phyloP scores from a whole-genome alignment of 2,329 filamentous ascomycete genomes.

The Harringtonia aguacate region DNA sequence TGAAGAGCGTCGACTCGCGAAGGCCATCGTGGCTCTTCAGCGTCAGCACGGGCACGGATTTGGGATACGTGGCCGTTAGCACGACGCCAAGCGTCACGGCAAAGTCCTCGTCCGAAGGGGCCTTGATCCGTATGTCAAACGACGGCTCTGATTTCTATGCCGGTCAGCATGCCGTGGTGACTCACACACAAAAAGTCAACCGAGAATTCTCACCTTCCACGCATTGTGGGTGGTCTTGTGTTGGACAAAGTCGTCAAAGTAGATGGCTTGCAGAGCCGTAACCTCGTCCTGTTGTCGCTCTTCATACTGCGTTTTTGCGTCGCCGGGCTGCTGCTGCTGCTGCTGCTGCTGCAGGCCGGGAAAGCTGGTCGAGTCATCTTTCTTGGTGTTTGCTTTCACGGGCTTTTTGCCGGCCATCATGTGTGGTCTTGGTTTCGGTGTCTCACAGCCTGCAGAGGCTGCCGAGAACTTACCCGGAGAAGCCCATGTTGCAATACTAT shows the following conservation, averaged over 20 bases:
- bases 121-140: conserved; percentile 71
- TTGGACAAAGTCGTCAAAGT: conserved; percentile 75
- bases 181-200: background rate
- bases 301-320: conserved; percentile 54
- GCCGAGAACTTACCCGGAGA: conserved; percentile 35
- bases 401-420: conserved; percentile 47
- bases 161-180: conserved; percentile 5
- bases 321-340: conserved; percentile 18
- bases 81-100: conserved; percentile 64
- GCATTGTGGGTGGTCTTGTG: conserved; percentile 60
- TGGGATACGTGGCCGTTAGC: conserved; percentile 85
- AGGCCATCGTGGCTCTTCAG: conserved; percentile 55
- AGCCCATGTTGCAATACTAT: conserved; percentile 26
- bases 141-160: conserved; percentile 65
- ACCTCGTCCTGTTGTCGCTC: conserved; percentile 84
- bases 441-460: conserved; percentile 40
- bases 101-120: conserved; percentile 62
- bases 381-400: conserved; percentile 20
- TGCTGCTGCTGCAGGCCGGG: conserved; percentile 32
- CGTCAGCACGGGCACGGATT: conserved; percentile 62
- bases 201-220: conserved; percentile 61
- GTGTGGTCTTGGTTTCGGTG: conserved; percentile 11
- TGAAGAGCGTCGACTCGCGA: conserved; percentile 59
- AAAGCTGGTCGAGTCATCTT: conserved; percentile 36
- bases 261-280: conserved; percentile 76